phyloP scores from a whole-genome alignment of 2,329 filamentous ascomycete species.

The Diaporthe sp. region DNA sequence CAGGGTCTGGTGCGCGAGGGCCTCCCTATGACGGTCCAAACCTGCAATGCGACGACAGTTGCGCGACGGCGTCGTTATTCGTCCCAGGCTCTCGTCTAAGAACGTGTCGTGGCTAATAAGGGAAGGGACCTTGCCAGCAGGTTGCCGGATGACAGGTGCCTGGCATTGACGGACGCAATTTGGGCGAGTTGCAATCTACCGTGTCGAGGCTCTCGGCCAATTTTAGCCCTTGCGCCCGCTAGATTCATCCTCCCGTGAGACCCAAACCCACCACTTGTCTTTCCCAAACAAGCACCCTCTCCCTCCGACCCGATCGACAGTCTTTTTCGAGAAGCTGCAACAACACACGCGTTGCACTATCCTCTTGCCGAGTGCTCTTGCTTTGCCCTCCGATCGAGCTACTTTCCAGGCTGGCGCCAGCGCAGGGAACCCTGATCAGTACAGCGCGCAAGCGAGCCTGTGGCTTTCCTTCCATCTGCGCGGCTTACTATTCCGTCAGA shows the following conservation, averaged over 20 bases:
- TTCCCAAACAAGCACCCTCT: not conserved
- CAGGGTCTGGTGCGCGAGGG: constrained; percentile 14
- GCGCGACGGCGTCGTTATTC: not conserved
- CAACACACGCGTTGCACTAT: not conserved
- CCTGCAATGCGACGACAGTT: not conserved
- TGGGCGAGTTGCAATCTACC: constrained; percentile 16
- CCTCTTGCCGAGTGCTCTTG: constrained; percentile 13
- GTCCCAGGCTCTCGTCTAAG: not conserved
- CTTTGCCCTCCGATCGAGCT: not conserved
- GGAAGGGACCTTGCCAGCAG: not conserved
- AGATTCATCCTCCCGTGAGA: constrained; percentile 25
- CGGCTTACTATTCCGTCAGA: constrained; percentile 11
- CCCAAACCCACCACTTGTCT: constrained; percentile 24
- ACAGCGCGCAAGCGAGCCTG: not conserved
- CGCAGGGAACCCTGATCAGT: not conserved
- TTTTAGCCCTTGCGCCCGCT: constrained; percentile 19
- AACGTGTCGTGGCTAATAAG: not conserved
- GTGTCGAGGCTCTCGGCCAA: constrained; percentile 27
- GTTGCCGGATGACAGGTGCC: not conserved
- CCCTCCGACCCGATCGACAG: not conserved
- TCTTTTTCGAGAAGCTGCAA: constrained; percentile 2
- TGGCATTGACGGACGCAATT: not conserved
- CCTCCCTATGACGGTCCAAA: not conserved
- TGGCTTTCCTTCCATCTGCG: not conserved
- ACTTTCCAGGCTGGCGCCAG: not conserved